A percentile compares a stretch with the other conserved stretches of the same genome.
These are phyloP conservation scores for Phoma sp. DNA, from an alignment of 2,329 filamentous ascomycete genomes.

Conservation along the genomic window DNA sequence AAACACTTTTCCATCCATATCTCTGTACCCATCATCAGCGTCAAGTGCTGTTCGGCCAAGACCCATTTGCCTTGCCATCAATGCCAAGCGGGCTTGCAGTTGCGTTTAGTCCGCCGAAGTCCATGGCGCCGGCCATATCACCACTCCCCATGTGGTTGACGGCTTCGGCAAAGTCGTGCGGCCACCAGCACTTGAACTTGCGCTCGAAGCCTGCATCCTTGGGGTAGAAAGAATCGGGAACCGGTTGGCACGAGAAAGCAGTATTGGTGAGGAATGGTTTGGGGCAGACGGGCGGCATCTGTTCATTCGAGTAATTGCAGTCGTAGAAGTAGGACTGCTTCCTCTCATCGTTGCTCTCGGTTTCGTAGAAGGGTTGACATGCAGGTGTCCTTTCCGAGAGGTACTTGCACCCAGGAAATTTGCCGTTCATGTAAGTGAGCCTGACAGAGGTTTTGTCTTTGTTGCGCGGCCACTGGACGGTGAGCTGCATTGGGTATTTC, in stretches of 20 bases:
- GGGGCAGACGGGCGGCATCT: too few relatives aligned
- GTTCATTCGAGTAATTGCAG: too few relatives aligned
- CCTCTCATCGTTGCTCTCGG: slow-evolving; percentile 3
- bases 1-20: too few relatives aligned
- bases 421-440: background rate
- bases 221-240: background rate
- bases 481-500: background rate
- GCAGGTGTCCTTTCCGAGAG: background rate
- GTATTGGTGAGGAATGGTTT: background rate
- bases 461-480: background rate
- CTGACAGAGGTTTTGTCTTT: background rate
- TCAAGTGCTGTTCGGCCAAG: background rate
- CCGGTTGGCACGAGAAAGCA: slow-evolving; percentile 1
- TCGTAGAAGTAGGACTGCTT: background rate
- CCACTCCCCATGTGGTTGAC: background rate
- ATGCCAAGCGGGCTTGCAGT: background rate
- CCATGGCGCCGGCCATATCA: background rate
- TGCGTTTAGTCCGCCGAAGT: background rate
- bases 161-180: background rate
- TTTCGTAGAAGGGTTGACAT: background rate
- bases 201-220: slow-evolving; percentile 4
- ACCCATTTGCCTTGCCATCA: background rate
- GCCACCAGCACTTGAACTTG: slow-evolving; percentile 10
- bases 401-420: background rate
- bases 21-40: background rate